phyloP scores from a whole-genome alignment of 441 rosid genomes.

The Daphne laureola region DNA sequence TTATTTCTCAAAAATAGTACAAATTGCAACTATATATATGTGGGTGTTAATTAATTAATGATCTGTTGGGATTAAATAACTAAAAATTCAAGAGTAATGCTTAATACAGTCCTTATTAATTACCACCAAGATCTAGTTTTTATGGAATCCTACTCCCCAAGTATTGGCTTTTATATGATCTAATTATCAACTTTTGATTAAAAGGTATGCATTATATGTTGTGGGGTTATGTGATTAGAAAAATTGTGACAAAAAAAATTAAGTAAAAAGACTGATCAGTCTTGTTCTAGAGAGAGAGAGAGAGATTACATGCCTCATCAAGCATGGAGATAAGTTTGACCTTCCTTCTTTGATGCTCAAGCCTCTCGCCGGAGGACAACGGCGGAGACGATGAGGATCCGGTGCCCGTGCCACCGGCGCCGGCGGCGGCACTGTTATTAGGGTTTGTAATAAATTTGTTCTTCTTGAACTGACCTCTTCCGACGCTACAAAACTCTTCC shows the following conservation, averaged over 20 bases:
- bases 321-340: slow-evolving; percentile 87
- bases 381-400: slow-evolving; percentile 53
- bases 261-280: too few species aligned
- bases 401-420: slow-evolving; percentile 42
- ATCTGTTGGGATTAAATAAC: too few species aligned
- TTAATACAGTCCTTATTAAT: slow-evolving; percentile 26
- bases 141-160: slow-evolving; percentile 40
- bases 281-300: slow-evolving; percentile 13
- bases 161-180: slow-evolving; percentile 72
- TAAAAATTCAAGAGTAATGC: too few species aligned
- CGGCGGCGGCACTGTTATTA: slow-evolving; percentile 29
- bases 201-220: neutral
- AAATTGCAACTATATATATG: too few species aligned
- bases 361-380: slow-evolving; percentile 69
- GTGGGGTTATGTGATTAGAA: slow-evolving; percentile 1
- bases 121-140: slow-evolving; percentile 35
- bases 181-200: slow-evolving; percentile 10
- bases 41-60: too few species aligned
- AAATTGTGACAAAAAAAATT: too few species aligned
- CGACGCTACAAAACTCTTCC: slow-evolving; percentile 88
- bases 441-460: slow-evolving; percentile 47
- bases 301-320: slow-evolving; percentile 81
- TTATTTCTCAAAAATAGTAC: too few species aligned
- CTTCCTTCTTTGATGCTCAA: slow-evolving; percentile 92
- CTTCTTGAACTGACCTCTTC: slow-evolving; percentile 69